phyloP scores from a whole-genome alignment of 1,139 yeast species.

The Geotrichum cucujoidarum region DNA sequence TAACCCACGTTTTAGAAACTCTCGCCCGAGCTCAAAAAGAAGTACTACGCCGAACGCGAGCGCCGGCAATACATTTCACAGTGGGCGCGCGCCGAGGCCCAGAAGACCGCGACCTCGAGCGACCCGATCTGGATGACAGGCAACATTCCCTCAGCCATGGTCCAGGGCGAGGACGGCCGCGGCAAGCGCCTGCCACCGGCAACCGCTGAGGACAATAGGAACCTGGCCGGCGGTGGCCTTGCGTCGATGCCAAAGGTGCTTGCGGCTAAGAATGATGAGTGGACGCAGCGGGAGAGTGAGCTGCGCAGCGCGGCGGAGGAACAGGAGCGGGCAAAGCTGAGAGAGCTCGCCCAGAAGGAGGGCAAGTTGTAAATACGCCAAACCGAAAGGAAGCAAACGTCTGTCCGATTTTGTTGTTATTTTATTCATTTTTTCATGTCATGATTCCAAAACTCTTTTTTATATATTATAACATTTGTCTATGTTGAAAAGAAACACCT shows the following conservation, averaged over 20 bases:
- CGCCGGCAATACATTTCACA: constrained; percentile 23
- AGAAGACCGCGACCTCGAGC: constrained; percentile 12
- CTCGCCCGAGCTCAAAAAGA: constrained; percentile 78
- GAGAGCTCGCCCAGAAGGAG: constrained; percentile 33
- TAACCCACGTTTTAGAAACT: constrained; percentile 43
- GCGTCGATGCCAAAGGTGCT: constrained; percentile 13
- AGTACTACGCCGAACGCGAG: constrained; percentile 64
- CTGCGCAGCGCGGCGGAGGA: constrained; percentile 56
- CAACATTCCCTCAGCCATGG: constrained; percentile 19
- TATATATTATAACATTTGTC: too few relatives aligned
- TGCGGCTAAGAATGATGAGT: constrained; percentile 5
- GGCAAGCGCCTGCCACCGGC: constrained; percentile 3
- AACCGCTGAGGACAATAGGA: not conserved
- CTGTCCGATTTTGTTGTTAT: too few relatives aligned
- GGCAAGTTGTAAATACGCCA: constrained; percentile 12
- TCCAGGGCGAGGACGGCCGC: constrained; percentile 19
- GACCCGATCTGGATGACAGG: constrained; percentile 22
- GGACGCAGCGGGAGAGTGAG: constrained; percentile 37
- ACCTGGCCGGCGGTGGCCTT: constrained; percentile 1
- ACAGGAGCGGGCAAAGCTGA: constrained; percentile 29
- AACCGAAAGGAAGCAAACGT: too few relatives aligned
- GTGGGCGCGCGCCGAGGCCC: constrained; percentile 17
- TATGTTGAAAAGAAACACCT: too few relatives aligned
- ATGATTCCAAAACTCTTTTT: too few relatives aligned
- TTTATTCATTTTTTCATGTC: too few relatives aligned